Percentiles rank a stretch among this genome's conserved stretches.
Conservation (phyloP, 1,284 basidiomycete genomes). For the Cystobasidium pallidum region DNA sequence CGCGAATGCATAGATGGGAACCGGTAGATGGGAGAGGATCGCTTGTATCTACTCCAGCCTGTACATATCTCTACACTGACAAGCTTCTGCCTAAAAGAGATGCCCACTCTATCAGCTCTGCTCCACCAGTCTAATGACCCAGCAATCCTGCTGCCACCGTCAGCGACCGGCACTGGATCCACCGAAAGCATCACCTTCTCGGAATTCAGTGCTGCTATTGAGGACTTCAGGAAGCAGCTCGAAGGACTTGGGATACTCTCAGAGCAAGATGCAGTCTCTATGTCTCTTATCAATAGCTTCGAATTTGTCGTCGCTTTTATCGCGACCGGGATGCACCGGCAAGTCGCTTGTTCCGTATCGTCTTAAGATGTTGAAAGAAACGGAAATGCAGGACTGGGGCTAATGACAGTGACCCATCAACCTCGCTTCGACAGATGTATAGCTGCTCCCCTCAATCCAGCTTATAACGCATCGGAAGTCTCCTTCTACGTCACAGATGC, state of each 20-base stretch:
- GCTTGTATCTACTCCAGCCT: neutral
- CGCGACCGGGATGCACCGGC: conserved; percentile 54
- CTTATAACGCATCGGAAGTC: conserved; percentile 58
- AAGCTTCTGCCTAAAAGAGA: neutral
- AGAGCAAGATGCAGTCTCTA: conserved; percentile 53
- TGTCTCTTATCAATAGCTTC: conserved; percentile 56
- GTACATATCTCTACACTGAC: neutral
- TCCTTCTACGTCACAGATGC: conserved; percentile 58
- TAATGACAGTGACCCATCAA: neutral
- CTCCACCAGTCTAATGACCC: conserved; percentile 34
- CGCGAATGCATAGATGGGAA: neutral
- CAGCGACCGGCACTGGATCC: conserved; percentile 22
- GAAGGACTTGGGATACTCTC: conserved; percentile 40
- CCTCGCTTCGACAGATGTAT: conserved; percentile 52
- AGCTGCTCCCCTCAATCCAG: conserved; percentile 59
- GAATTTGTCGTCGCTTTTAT: conserved; percentile 58
- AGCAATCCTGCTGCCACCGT: conserved; percentile 41
- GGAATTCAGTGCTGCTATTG: conserved; percentile 45
- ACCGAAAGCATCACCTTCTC: conserved; percentile 44
- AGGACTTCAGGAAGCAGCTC: conserved; percentile 63
- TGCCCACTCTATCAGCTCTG: conserved; percentile 35
- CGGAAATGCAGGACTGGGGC: no score
- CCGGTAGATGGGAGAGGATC: neutral
- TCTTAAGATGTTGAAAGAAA: no score
- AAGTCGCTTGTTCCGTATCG: conserved; percentile 6